Percentiles rank a stretch among this genome's conserved stretches.
Conservation (phyloP, 306 rosid genomes). For the Pyrus communis region DNA sequence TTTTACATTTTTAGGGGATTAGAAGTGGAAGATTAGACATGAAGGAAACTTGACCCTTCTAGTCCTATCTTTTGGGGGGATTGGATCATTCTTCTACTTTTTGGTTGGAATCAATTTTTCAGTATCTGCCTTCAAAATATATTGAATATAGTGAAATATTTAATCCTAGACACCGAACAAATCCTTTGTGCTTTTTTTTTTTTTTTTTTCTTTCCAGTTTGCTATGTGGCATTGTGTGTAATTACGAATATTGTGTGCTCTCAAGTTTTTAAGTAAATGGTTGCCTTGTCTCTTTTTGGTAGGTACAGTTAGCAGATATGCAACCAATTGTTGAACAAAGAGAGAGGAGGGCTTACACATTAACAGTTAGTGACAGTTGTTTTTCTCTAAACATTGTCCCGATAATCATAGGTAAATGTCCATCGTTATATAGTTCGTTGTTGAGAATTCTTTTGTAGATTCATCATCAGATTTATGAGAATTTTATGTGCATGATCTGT, state of each 20-base stretch:
- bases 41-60: not conserved
- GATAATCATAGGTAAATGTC: slow-evolving; percentile 32
- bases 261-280: not conserved
- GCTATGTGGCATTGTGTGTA: not conserved
- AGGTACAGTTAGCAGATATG: slow-evolving; percentile 43
- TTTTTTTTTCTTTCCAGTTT: not conserved
- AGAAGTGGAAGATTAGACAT: no score
- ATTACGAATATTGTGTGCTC: not conserved
- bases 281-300: slow-evolving; percentile 24
- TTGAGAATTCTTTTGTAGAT: slow-evolving; percentile 24
- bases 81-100: not conserved
- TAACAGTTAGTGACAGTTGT: slow-evolving; percentile 33
- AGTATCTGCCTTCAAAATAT: no score
- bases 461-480: slow-evolving; percentile 4
- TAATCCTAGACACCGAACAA: no score
- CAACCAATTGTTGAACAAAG: slow-evolving; percentile 42
- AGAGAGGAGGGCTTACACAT: slow-evolving; percentile 26
- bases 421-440: slow-evolving; percentile 20
- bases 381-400: not conserved
- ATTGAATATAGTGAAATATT: no score
- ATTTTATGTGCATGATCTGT: not conserved
- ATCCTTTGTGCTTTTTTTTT: not conserved
- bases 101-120: no score
- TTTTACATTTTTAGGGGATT: no score
- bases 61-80: not conserved